Evolutionary conservation across 2,329 filamentous ascomycete genomes (phyloP).

Genomic region (Sporothrix variecibatus): DNA sequence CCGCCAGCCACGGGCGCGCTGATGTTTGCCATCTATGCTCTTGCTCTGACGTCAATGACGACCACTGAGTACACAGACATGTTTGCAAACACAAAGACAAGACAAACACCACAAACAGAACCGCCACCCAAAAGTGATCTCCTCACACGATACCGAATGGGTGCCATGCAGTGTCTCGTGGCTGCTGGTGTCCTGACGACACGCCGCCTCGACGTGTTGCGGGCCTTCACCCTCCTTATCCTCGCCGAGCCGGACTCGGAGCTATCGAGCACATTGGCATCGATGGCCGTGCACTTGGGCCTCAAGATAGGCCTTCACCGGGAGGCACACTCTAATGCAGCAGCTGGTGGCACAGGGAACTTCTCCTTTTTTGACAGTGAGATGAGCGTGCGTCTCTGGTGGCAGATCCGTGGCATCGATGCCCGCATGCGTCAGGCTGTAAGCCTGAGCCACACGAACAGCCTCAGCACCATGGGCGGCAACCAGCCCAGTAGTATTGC

Average conservation of each 20-base stretch:
- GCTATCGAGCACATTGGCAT: slow-evolving; percentile 33
- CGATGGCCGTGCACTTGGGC: slow-evolving; percentile 33
- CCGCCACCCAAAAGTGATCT: slow-evolving; percentile 19
- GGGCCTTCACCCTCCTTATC: slow-evolving; percentile 38
- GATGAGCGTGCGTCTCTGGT: slow-evolving; percentile 56
- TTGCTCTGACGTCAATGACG: slow-evolving; percentile 34
- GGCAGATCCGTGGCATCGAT: slow-evolving; percentile 56
- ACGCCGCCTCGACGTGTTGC: slow-evolving; percentile 36
- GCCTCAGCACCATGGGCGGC: slow-evolving; percentile 4
- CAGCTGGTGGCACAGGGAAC: slow-evolving; percentile 43
- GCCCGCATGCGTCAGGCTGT: slow-evolving; percentile 38
- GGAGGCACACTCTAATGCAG: slow-evolving; percentile 34
- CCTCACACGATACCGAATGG: slow-evolving; percentile 34
- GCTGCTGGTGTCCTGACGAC: slow-evolving; percentile 36
- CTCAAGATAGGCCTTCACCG: slow-evolving; percentile 43
- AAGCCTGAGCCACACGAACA: slow-evolving; percentile 11
- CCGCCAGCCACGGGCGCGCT: slow-evolving; percentile 33
- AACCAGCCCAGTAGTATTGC: slow-evolving; percentile 42
- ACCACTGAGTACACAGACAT: slow-evolving; percentile 15
- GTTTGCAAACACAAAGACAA: slow-evolving; percentile 27
- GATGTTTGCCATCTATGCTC: slow-evolving; percentile 37
- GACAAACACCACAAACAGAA: background rate
- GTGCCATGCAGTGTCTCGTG: slow-evolving; percentile 33
- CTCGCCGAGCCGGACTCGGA: slow-evolving; percentile 37
- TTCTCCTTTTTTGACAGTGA: slow-evolving; percentile 55